Evolutionary conservation across 192 early-diverging fungal genomes (phyloP).

Genomic region (Linnemannia schmuckeri): DNA sequence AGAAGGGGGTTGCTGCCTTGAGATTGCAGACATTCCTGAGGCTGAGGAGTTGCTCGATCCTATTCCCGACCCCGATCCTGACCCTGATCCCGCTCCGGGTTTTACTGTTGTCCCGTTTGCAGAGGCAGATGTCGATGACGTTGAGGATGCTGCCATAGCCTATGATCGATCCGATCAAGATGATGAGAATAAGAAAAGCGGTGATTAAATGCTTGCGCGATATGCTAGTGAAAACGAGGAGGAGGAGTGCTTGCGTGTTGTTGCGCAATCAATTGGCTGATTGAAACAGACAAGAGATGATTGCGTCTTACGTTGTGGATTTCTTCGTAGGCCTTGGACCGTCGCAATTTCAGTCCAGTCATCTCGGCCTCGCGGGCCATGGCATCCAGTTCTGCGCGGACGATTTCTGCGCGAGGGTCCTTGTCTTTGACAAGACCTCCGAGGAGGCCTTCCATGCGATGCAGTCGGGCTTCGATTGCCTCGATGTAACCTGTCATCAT

Average conservation of each 20-base stretch:
- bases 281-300: not conserved
- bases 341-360: constrained; percentile 47
- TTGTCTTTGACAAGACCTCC: constrained; percentile 67
- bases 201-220: not conserved
- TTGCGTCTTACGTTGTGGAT: constrained; percentile 31
- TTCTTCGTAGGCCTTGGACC: constrained; percentile 54
- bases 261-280: not conserved
- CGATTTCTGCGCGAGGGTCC: constrained; percentile 60
- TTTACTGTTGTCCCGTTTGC: not conserved
- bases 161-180: not conserved
- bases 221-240: not conserved
- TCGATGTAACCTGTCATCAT: constrained; percentile 84
- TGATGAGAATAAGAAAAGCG: not conserved
- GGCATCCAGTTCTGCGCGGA: constrained; percentile 56
- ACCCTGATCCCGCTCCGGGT: not conserved
- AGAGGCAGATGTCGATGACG: constrained; percentile 3
- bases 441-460: constrained; percentile 77
- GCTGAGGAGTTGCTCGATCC: not conserved
- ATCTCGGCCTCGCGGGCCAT: constrained; percentile 56
- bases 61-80: not conserved
- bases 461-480: constrained; percentile 81
- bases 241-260: no score
- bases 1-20: not conserved
- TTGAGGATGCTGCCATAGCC: constrained; percentile 5
- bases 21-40: not conserved